Evolutionary conservation across 805 yeast genomes (phyloP), one percentile per base, ranked within the genome.

Genomic region (Vanderwaltozyma tropicalis): DNA sequence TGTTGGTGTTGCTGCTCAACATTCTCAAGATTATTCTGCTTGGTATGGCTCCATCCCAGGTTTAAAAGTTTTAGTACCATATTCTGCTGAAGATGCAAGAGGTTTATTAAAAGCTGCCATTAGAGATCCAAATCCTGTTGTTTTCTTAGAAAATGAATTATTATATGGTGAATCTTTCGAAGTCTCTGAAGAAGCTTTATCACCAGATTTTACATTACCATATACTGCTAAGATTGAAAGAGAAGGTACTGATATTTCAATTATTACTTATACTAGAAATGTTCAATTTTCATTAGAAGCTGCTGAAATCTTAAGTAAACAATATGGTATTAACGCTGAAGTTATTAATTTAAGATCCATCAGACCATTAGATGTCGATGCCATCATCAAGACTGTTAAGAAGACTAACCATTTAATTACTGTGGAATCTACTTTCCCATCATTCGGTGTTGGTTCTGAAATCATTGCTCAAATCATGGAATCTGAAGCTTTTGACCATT

Each of bases 41-140:
- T 92, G 98, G 98, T 92, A 92, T 68, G 97, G 96, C 49, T 71
- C 94, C 37, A 87, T 92, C 53, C 99, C 99, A 44, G 99, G 99
- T 63, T 74, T 92, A 63, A 92, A 92, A 72, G 99, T 92, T 30
- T 68, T 92, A 35, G 85, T 95, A 32, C 99, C 99, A 38, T 92
- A 79, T 71, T 78, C 92, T 38, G 82, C 97, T 36, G 96, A 83
- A 68, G 99, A 92, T 67, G 82, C 86, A 63, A 85, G 84, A 69
- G 99, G 98, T 59, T 73, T 92, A 63, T 66, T 88, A 56, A 92
- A 92, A 70, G 94, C 96, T 41, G 88, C 99, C 35, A 80, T 89
- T 57, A 83, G 97, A 68, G 99, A 92, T 66, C 99, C 99, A 53
- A 92, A 92, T 71, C 97, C 97, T 33, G 95, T 87, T 41, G 81